phyloP scores from a whole-genome alignment of 2,329 filamentous ascomycete genomes.

The Lachnellula arida region DNA sequence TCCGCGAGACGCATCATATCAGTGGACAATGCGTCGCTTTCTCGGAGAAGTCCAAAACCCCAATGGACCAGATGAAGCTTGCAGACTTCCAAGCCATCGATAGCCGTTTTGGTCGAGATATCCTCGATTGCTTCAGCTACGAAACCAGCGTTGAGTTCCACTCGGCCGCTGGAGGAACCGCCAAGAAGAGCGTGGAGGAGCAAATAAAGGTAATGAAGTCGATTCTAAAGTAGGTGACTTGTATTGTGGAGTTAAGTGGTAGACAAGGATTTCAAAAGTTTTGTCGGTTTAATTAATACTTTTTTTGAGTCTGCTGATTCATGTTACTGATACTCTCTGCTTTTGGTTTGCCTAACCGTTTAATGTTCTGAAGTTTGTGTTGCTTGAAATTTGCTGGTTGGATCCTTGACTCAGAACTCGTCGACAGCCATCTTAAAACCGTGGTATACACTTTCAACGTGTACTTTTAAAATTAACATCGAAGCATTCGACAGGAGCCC shows the following conservation, averaged over 20 bases:
- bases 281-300: background rate
- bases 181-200: slow-evolving; percentile 60
- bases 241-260: background rate
- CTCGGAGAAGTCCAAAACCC: slow-evolving; percentile 59
- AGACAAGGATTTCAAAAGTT: background rate
- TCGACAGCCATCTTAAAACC: too few relatives aligned
- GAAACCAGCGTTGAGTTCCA: slow-evolving; percentile 78
- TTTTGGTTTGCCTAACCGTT: too few relatives aligned
- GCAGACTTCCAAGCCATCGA: slow-evolving; percentile 67
- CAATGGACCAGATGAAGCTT: slow-evolving; percentile 65
- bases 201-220: slow-evolving; percentile 52
- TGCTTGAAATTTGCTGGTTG: too few relatives aligned
- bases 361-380: too few relatives aligned
- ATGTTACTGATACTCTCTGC: background rate
- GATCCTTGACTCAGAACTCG: too few relatives aligned
- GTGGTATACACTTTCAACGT: too few relatives aligned
- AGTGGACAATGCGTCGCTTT: slow-evolving; percentile 68
- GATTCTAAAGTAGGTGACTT: slow-evolving; percentile 16
- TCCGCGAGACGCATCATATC: slow-evolving; percentile 77
- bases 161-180: slow-evolving; percentile 72
- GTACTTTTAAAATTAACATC: too few relatives aligned
- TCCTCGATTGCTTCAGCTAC: slow-evolving; percentile 70
- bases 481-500: too few relatives aligned
- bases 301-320: background rate
- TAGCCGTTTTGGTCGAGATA: slow-evolving; percentile 64